Base-by-base conservation (phyloP, 1,284 basidiomycete species). In the Papiliotrema laurentii region DNA sequence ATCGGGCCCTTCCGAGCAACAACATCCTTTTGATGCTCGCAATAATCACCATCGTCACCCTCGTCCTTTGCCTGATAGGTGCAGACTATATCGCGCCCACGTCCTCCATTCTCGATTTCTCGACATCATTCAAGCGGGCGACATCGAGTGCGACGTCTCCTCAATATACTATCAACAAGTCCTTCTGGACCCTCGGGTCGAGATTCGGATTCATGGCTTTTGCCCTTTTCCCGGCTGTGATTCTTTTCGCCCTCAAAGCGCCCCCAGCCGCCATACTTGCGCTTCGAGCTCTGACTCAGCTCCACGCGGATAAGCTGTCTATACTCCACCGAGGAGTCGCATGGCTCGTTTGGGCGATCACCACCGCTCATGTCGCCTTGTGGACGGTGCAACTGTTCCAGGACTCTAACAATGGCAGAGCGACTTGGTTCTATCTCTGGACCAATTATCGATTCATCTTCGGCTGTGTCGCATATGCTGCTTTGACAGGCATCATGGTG, bases 241-340 rank as follows among this genome's bases (percentile, higher is more conserved):
- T 91, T 47, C 76, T 89, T 10, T 79, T 90, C 50, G 87, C 84
- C 3, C 79, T 91, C 67, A 91, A 90, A 69, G 79, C 85, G 3
- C 83, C 85, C 11, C 89, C 89, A 0, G 85, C 89, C 61, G 88
- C 87, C 43, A 63, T 90, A 38, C 81, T 90, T 60, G 82, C 87
- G n/a, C 76, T 85, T 22, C 80, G 82, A 0, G 80, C 81, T 54
- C 77, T 85, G 51, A 80, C 82, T 22, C 82, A 86, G 45, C 70
- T 88, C 28, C 81, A 83, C 58, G 85, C 86, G 59, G 89, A 92
- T 75, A 87, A 88, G 61, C 80, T 89, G 21, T 76, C 80, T 4
- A 79, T 81, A 67, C 73, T 88, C 11, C 87, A 89, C 73, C 80
- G 81, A 36, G 86, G 83, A 79, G 76, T 80, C 4, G 89, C 85